A percentile compares a stretch with the other conserved stretches of the same genome.
phyloP scores from a whole-genome alignment of 805 yeast species.

The Nakazawaea pomicola region DNA sequence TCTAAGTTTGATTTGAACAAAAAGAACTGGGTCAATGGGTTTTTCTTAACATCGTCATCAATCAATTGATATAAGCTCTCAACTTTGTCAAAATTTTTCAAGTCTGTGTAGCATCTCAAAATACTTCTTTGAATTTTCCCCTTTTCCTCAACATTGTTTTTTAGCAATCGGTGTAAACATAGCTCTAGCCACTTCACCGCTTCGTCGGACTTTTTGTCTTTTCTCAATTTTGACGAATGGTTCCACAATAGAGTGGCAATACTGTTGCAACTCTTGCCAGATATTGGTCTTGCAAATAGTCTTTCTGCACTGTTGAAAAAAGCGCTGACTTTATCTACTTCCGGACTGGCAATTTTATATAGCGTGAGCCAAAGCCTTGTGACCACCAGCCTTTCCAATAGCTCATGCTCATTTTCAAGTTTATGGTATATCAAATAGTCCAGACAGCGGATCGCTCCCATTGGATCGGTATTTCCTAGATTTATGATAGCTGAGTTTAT shows the following conservation, averaged over 20 bases:
- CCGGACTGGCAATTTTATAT: slow-evolving; percentile 16
- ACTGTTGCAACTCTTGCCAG: slow-evolving; percentile 26
- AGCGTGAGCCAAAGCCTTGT: slow-evolving; percentile 24
- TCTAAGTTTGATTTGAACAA: slow-evolving; percentile 21
- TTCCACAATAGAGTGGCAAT: slow-evolving; percentile 35
- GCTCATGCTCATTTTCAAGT: slow-evolving; percentile 20
- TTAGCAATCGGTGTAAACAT: slow-evolving; percentile 14
- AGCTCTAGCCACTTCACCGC: slow-evolving; percentile 17
- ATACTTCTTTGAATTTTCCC: slow-evolving; percentile 34
- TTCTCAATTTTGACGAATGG: slow-evolving; percentile 27
- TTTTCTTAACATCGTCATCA: slow-evolving; percentile 17
- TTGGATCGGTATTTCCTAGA: slow-evolving; percentile 20
- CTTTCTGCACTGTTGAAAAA: slow-evolving; percentile 25
- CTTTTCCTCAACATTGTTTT: slow-evolving; percentile 23
- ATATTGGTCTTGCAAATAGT: slow-evolving; percentile 20
- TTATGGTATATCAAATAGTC: slow-evolving; percentile 30
- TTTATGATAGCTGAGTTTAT: slow-evolving; percentile 24
- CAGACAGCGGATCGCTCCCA: slow-evolving; percentile 26
- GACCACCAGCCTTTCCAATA: slow-evolving; percentile 20
- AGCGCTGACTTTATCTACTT: slow-evolving; percentile 17
- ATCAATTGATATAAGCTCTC: slow-evolving; percentile 19
- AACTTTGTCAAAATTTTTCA: slow-evolving; percentile 19
- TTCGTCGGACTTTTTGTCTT: slow-evolving; percentile 12
- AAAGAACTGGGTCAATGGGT: slow-evolving; percentile 29
- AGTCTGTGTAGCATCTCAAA: slow-evolving; percentile 23